Conservation (phyloP, 768 basidiomycete species). For the Boletus fagicola region DNA sequence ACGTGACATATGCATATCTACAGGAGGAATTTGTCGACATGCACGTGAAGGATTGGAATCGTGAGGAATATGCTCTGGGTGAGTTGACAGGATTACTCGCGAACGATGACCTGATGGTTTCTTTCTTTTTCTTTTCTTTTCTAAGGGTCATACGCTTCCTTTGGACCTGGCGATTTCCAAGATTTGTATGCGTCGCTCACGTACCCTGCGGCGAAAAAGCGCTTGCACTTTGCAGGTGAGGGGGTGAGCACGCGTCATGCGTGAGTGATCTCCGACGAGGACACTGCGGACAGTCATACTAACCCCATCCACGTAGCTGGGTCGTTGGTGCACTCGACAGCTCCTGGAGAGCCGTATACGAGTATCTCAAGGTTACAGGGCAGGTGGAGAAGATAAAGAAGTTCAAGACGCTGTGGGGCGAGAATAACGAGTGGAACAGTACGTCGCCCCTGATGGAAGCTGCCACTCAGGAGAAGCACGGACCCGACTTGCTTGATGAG, state of each 20-base stretch:
- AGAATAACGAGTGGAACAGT: slow-evolving; percentile 28
- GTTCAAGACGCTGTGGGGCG: slow-evolving; percentile 30
- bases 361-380: slow-evolving; percentile 18
- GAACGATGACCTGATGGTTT: background rate
- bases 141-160: slow-evolving; percentile 38
- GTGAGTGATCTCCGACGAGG: slow-evolving; percentile 19
- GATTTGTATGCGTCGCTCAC: slow-evolving; percentile 32
- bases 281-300: background rate
- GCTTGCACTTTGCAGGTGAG: slow-evolving; percentile 14
- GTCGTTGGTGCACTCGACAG: slow-evolving; percentile 39
- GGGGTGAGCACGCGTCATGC: slow-evolving; percentile 36
- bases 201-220: slow-evolving; percentile 24
- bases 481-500: background rate
- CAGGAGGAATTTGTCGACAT: slow-evolving; percentile 11
- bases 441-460: background rate
- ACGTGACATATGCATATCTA: slow-evolving; percentile 5
- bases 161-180: slow-evolving; percentile 39
- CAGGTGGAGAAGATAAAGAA: slow-evolving; percentile 8
- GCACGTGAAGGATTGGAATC: slow-evolving; percentile 35
- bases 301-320: slow-evolving; percentile 26
- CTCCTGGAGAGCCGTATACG: slow-evolving; percentile 34
- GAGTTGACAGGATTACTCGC: background rate
- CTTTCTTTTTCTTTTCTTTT: background rate
- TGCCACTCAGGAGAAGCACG: background rate
- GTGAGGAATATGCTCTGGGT: slow-evolving; percentile 37